Percentiles rank a stretch among this genome's conserved stretches.
Conservation (phyloP, 345 rosid genomes). For the Sapria himalayana region DNA sequence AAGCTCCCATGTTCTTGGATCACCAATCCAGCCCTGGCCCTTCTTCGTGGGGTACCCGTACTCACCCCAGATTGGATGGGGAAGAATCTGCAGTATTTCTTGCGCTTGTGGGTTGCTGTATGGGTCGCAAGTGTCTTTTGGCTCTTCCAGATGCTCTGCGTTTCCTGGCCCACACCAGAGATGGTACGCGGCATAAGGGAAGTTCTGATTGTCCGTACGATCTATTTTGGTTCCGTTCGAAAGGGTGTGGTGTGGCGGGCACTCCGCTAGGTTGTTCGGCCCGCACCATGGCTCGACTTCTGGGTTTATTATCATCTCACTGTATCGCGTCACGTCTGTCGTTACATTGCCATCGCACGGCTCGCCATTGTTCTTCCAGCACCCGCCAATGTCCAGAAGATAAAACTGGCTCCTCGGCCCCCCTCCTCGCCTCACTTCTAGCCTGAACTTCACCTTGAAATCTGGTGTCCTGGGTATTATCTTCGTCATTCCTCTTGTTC, state of each 20-base stretch:
- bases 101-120: slow-evolving; percentile 63
- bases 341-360: slow-evolving; percentile 46
- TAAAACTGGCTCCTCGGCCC: slow-evolving; percentile 61
- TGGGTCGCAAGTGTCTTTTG: slow-evolving; percentile 37
- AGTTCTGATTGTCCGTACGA: slow-evolving; percentile 23
- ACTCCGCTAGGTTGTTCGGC: slow-evolving; percentile 16
- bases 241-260: slow-evolving; percentile 45
- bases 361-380: slow-evolving; percentile 65
- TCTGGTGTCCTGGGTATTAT: slow-evolving; percentile 48
- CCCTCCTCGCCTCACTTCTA: slow-evolving; percentile 53
- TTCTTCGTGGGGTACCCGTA: slow-evolving; percentile 43
- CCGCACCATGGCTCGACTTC: slow-evolving; percentile 26
- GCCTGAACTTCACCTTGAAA: slow-evolving; percentile 37
- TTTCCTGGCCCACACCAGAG: slow-evolving; percentile 53
- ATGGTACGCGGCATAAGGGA: slow-evolving; percentile 49
- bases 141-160: slow-evolving; percentile 22
- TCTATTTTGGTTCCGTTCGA: slow-evolving; percentile 22
- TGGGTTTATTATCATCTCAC: slow-evolving; percentile 61
- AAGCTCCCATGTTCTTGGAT: slow-evolving; percentile 51
- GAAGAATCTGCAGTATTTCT: slow-evolving; percentile 47
- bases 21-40: slow-evolving; percentile 57
- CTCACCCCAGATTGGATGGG: slow-evolving; percentile 51
- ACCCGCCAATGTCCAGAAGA: slow-evolving; percentile 61
- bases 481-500: slow-evolving; percentile 70
- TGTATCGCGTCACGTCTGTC: slow-evolving; percentile 58